Evolutionary conservation across 2,329 filamentous ascomycete genomes (phyloP), one percentile per base, ranked within the genome.

Genomic region (Shiraia sp.): DNA sequence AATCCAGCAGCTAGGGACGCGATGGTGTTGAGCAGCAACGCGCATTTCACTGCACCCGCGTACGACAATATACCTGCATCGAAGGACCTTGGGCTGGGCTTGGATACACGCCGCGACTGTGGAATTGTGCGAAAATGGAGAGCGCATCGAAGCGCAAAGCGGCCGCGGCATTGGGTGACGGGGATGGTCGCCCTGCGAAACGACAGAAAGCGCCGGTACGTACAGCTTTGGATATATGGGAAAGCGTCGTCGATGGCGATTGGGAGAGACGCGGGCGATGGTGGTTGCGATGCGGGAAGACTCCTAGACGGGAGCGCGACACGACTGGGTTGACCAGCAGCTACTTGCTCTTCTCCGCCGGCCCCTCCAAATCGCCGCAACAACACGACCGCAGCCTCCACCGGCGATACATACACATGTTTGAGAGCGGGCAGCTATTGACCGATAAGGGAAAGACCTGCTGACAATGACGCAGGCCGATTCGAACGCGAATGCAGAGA

Each of bases 131-230:
- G 49, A 55, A 53, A 71, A n/a, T 74, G 72, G 72, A 74, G 52
- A 71, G 68, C 55, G 68, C 66, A 49, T 64, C 72, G 51, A 85
- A 83, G 74, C 78, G 81, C 67, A 82, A 82, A 69, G 74, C 74
- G 30, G 72, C 73, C 40, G 69, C 70, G 49, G 72, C 71, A 52
- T 73, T 71, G 54, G 72, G 76, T 39, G 78, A 80, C 39, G 63
- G 66, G 55, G 78, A 77, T 50, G 72, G 74, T 55, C 78, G 77
- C 63, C 75, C 77, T 59, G 70, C 76, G 49, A 84, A 83, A 74
- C 77, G 79, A 63, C 74, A 77, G 68, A 81, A 79, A 70, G 58
- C 78, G 45, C 74, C 79, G 72, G 80, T 83, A 75, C 72, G 80
- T 81, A 61, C 58, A 63, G 44, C 22, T 32, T 41, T 42, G 42